These are phyloP conservation scores for Saccharomycopsis sp. DNA, from an alignment of 805 yeast genomes.

Conservation along the genomic window DNA sequence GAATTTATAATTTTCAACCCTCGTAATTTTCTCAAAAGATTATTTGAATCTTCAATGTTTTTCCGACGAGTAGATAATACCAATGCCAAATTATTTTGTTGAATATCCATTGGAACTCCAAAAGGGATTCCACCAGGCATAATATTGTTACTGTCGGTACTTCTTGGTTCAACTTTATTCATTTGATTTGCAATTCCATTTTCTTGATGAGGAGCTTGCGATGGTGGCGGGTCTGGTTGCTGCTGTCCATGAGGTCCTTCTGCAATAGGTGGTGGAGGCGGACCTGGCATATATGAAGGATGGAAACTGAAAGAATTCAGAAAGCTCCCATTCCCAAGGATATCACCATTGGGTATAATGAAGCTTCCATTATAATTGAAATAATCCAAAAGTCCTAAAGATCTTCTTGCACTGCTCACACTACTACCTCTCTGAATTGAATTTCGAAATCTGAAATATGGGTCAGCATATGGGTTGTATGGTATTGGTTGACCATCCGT, in stretches of 20 bases:
- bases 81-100: conserved; percentile 6
- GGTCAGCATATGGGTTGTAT: conserved; percentile 1
- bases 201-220: conserved; percentile 1
- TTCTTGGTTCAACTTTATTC: too few species aligned
- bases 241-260: neutral
- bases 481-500: neutral
- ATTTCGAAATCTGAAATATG: conserved; percentile 7
- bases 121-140: neutral
- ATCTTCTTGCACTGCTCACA: conserved; percentile 12
- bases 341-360: conserved; percentile 4
- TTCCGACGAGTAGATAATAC: conserved; percentile 11
- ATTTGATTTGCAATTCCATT: too few species aligned
- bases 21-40: conserved; percentile 16
- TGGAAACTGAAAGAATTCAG: neutral
- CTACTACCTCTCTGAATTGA: conserved; percentile 11
- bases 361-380: conserved; percentile 13
- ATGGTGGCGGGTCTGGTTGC: neutral
- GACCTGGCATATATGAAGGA: neutral
- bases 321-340: conserved; percentile 5
- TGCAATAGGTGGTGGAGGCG: neutral
- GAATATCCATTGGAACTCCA: neutral
- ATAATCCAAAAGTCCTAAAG: conserved; percentile 15
- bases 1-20: conserved; percentile 12
- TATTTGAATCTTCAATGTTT: conserved; percentile 17
- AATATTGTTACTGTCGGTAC: neutral